Evolutionary conservation across 2,329 filamentous ascomycete genomes (phyloP).

Genomic region (Graphium sp.): DNA sequence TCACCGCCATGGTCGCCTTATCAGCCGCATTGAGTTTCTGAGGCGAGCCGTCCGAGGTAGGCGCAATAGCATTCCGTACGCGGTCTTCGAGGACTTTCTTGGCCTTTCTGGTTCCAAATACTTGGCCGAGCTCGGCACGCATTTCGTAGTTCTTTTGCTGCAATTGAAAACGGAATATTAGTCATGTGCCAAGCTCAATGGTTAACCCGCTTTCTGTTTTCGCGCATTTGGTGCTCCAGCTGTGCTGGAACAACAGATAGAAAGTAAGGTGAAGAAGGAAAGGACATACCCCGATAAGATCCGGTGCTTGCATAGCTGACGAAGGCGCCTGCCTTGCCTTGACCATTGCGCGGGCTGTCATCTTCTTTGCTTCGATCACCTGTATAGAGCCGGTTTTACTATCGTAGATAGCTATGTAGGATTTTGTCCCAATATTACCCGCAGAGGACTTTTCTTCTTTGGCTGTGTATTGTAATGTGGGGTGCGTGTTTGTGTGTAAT

Average conservation of each 20-base stretch:
- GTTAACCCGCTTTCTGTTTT: neutral
- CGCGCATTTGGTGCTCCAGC: neutral
- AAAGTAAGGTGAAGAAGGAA: neutral
- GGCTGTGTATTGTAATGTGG: constrained; percentile 40
- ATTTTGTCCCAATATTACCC: constrained; percentile 25
- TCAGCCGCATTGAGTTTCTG: constrained; percentile 37
- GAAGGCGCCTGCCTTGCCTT: constrained; percentile 31
- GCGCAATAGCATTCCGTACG: constrained; percentile 53
- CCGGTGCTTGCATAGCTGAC: neutral
- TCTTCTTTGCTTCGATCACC: constrained; percentile 46
- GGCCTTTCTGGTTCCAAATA: constrained; percentile 75
- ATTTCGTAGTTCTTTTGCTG: constrained; percentile 39
- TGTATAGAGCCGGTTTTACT: constrained; percentile 40
- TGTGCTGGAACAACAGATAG: neutral
- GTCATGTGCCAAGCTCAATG: neutral
- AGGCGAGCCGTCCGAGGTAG: constrained; percentile 19
- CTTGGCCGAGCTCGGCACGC: constrained; percentile 53
- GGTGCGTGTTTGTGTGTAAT: constrained; percentile 39
- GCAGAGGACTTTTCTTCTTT: constrained; percentile 15
- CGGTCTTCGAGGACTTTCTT: constrained; percentile 58
- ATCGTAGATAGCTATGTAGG: constrained; percentile 50
- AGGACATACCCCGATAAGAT: neutral
- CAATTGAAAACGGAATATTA: neutral
- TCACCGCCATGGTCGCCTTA: constrained; percentile 43
- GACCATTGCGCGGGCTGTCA: constrained; percentile 41